Base-by-base conservation (phyloP, 2,329 filamentous ascomycete species). In the Malbranchea zuffiana region DNA sequence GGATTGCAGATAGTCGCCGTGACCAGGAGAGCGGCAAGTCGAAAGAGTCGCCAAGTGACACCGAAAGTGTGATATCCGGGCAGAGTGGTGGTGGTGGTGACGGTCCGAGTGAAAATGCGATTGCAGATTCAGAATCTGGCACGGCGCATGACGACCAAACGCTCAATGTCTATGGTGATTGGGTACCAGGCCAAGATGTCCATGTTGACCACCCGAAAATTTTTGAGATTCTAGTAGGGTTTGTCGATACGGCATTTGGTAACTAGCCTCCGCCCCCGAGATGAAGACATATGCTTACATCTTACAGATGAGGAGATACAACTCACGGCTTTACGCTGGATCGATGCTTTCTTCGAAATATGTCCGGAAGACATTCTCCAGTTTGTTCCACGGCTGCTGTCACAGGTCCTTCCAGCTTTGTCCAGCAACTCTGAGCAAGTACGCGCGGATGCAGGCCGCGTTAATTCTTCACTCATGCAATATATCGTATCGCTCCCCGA, bases 151-250 rank as follows among this genome's bases (percentile, higher is more conserved):
- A 77, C 17, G 71, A 72, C 10, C 67, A 69, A 15, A 62, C 61
- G 12, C 63, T 69, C 11, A 78, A 75, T 43, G 77, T 74, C 29
- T 87, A 94, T 49, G 87, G 87, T 42, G 90, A 96, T 54, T 98
- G 88, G 86, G 80, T 96, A 30, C 92, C 92, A 0, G 90, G 92
- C 1, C 90, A 98, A 60, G 90, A 98, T 57, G 86, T 95, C 5
- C 81, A 92, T 41, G 83, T 98, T 44, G 88, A 96, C 59, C 84
- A 94, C 59, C 78, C 83, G 42, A 84, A 81, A 47, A 93, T 98
- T 23, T 65, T 98, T 32, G 83, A 92, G 49, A 98, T 96, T 37
- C 63, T 98, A 27, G 86, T 93, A 2, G 78, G 80, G 8, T 95
- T 90, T 45, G 71, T 98, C 29, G 82, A 93, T 50, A 82, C 84